A percentile compares a stretch with the other conserved stretches of the same genome.
phyloP scores from a whole-genome alignment of 2,329 filamentous ascomycete genomes.

The Colletotrichum liaoningense region DNA sequence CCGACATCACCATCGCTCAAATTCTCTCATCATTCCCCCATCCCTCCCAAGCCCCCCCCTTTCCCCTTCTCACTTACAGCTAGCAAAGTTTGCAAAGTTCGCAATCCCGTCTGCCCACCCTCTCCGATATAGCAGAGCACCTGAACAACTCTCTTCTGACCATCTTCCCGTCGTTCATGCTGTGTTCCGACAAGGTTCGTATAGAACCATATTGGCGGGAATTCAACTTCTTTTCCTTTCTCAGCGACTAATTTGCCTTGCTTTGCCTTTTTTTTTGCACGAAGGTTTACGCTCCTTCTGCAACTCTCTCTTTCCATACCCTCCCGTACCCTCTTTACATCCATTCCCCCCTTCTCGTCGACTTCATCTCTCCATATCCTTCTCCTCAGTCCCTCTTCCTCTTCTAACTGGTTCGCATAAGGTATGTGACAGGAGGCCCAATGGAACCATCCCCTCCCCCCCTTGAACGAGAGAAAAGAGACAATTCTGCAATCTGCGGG shows the following conservation, averaged over 20 bases:
- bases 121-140: too few relatives aligned
- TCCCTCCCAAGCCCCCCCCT: background rate
- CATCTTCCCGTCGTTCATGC: slow-evolving; percentile 24
- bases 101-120: background rate
- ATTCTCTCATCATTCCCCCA: background rate
- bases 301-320: too few relatives aligned
- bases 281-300: too few relatives aligned
- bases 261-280: background rate
- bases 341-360: background rate
- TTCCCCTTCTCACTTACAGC: background rate
- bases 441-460: background rate
- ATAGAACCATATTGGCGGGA: slow-evolving; percentile 28
- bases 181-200: slow-evolving; percentile 33
- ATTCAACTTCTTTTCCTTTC: background rate
- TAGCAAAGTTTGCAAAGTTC: background rate
- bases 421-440: background rate
- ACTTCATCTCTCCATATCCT: background rate
- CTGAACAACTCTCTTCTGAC: background rate
- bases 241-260: background rate
- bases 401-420: background rate
- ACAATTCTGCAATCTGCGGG: background rate
- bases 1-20: slow-evolving; percentile 13
- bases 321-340: too few relatives aligned
- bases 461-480: slow-evolving; percentile 12
- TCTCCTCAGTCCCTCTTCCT: background rate